A percentile compares a stretch with the other conserved stretches of the same genome.
Evolutionary conservation across 345 rosid genomes (phyloP).

Genomic region (Hirschfeldia incana): DNA sequence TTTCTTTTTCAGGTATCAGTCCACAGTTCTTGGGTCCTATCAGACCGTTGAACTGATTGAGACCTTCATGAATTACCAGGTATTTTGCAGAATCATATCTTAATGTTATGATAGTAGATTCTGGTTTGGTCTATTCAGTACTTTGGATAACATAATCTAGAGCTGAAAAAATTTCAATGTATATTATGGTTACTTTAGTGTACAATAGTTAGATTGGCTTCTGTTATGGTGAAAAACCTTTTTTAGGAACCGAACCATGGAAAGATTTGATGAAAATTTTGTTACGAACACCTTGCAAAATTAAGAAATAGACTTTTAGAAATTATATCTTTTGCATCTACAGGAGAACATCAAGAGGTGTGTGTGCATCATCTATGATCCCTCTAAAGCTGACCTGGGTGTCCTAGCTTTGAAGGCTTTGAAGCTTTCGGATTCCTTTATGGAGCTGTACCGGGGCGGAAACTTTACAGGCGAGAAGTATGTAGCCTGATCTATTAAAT

Average conservation of each 20-base stretch:
- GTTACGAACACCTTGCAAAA: background rate
- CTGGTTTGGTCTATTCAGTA: background rate
- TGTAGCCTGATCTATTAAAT: constrained; percentile 20
- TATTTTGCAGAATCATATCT: constrained; percentile 21
- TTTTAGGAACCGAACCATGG: background rate
- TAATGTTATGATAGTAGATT: background rate
- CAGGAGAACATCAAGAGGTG: constrained; percentile 96
- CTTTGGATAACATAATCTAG: background rate
- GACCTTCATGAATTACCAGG: constrained; percentile 99
- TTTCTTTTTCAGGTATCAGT: constrained; percentile 79
- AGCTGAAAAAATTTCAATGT: background rate
- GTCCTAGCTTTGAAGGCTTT: constrained; percentile 93
- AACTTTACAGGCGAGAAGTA: constrained; percentile 97
- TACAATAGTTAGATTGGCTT: background rate
- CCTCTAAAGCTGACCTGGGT: constrained; percentile 87
- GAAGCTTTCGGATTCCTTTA: constrained; percentile 96
- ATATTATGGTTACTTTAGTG: background rate
- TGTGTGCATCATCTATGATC: constrained; percentile 97
- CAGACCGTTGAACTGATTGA: constrained; percentile 95
- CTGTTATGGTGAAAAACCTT: background rate
- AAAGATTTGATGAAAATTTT: background rate
- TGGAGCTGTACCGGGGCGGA: constrained; percentile 80
- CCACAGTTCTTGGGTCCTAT: constrained; percentile 85
- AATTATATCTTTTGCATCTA: background rate
- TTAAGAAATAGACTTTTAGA: background rate